A percentile compares a stretch with the other conserved stretches of the same genome.
Conservation (phyloP, 306 rosid genomes). For the Oemleria cerasiformis region DNA sequence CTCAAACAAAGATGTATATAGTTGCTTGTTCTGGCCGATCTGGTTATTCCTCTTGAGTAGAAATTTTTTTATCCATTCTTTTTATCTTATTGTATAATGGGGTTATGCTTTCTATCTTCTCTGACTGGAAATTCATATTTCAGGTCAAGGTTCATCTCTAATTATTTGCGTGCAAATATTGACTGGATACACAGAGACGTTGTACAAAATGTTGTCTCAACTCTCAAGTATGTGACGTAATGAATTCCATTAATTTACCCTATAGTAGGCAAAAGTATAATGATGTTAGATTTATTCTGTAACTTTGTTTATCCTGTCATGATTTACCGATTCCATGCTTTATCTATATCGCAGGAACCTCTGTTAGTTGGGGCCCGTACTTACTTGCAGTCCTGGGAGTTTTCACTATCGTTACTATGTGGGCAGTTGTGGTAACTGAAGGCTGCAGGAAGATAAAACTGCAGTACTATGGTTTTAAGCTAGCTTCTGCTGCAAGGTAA, state of each 20-base stretch:
- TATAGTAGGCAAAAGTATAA: constrained; percentile 3
- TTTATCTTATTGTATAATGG: constrained; percentile 13
- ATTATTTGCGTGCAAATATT: constrained; percentile 91
- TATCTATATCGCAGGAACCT: constrained; percentile 53
- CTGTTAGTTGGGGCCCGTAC: constrained; percentile 72
- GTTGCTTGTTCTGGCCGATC: background rate
- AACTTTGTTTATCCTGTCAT: background rate
- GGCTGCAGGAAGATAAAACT: constrained; percentile 95
- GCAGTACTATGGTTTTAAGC: constrained; percentile 95
- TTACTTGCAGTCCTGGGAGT: constrained; percentile 69
- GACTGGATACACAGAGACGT: constrained; percentile 88
- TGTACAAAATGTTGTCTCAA: constrained; percentile 87
- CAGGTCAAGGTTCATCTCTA: constrained; percentile 97
- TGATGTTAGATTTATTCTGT: background rate
- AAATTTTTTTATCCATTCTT: background rate
- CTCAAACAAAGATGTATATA: background rate
- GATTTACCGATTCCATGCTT: constrained; percentile 18
- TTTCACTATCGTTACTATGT: constrained; percentile 90
- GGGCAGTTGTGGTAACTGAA: constrained; percentile 99
- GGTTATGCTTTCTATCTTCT: constrained; percentile 25
- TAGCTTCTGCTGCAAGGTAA: constrained; percentile 97
- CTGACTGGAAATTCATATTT: constrained; percentile 33
- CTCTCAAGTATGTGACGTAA: constrained; percentile 66
- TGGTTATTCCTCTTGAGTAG: background rate
- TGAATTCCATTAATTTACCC: no score